Percentiles rank a stretch among this genome's conserved stretches.
Conservation (phyloP, 345 rosid species). For the Streptanthus diversifolius region DNA sequence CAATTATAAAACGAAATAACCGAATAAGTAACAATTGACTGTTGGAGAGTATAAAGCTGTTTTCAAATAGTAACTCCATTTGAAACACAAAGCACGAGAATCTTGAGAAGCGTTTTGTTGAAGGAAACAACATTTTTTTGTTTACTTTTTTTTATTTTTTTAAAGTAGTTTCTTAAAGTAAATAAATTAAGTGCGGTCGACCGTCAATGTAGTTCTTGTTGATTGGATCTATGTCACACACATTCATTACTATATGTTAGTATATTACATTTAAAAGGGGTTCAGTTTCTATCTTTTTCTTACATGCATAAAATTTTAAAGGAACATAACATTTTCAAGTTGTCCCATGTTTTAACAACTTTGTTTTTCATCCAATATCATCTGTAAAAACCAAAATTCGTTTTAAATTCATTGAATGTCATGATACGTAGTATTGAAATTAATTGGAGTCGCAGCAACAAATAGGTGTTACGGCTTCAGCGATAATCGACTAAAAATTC, state of each 20-base stretch:
- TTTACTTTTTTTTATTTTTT: neutral
- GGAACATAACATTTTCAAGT: neutral
- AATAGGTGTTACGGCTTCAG: too few species aligned
- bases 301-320: neutral
- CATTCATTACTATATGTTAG: neutral
- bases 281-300: neutral
- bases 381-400: neutral
- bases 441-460: neutral
- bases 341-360: neutral
- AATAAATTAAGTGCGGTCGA: slow-evolving; percentile 9
- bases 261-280: neutral
- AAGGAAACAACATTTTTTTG: slow-evolving; percentile 14
- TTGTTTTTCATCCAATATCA: neutral
- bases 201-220: slow-evolving; percentile 19
- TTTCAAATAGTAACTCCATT: slow-evolving; percentile 2
- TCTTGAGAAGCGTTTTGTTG: slow-evolving; percentile 36
- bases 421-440: neutral
- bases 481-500: too few species aligned
- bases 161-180: slow-evolving; percentile 11
- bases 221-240: slow-evolving; percentile 20
- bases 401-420: neutral
- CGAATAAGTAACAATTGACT: neutral
- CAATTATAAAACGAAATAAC: neutral
- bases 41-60: slow-evolving; percentile 12
- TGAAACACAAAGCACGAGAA: slow-evolving; percentile 34